Base-by-base conservation (phyloP, 1,284 basidiomycete genomes). In the Cystobasidium sp. region DNA sequence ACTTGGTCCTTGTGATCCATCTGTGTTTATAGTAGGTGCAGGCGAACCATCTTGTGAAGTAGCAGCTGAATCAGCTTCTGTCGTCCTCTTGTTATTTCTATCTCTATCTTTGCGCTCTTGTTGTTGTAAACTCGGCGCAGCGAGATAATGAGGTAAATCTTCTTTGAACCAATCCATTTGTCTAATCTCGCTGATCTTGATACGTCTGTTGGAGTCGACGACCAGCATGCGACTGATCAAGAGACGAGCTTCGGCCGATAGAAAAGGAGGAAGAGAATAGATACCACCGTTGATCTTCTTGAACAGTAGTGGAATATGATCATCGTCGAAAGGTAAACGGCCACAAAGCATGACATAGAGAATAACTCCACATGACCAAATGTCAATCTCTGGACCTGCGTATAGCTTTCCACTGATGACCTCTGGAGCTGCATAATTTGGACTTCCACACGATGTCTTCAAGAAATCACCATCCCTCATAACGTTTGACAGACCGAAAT, bases 341-440 rank as follows among this genome's bases (percentile, higher is more conserved):
- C 94, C 94, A 80, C 91, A 94, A 6, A 97, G 86, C 89, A 97
- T 93, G 65, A 97, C 94, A 83, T 94, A 97, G 71, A 97, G 87
- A 79, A 97, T 97, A 44, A 97, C 94, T 0, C 94, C 94, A 74
- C 92, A 92, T 79, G 91, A 93, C 94, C 94, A 97, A n/a, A 97
- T 93, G 79, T 97, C 94, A 79, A 97, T 95, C 82, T 96, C 94
- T 0, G 94, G 94, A 0, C 94, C 94, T 0, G 93, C 93, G 81
- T 97, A 97, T 8, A 95, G 86, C 74, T 92, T 92, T 16, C 94
- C 94, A 24, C 90, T 88, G 79, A 97, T 96, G 79, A 97, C 94
- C 81, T 97, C 94, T 1, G 94, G 94, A 0, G 94, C 94, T 68
- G 94, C 94, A 79, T 97, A 97, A 83, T 97, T 97, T 0, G 94